phyloP scores from a whole-genome alignment of 139 green algal genomes.

The Coelastrella sp. region DNA sequence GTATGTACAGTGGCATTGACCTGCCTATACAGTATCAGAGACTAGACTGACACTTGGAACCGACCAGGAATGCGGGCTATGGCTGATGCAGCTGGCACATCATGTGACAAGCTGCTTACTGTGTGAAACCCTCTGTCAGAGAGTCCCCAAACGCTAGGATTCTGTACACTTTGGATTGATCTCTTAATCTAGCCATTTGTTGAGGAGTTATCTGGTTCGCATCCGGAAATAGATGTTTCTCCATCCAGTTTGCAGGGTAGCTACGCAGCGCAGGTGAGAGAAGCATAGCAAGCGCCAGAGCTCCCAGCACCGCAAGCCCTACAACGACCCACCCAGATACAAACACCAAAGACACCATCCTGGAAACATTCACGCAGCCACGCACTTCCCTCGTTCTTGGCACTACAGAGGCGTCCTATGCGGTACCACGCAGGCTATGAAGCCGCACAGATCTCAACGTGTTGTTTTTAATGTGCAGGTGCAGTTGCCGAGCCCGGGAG shows the following conservation, averaged over 20 bases:
- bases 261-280: not conserved
- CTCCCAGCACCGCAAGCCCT: not conserved
- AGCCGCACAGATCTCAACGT: too few species aligned
- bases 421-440: too few species aligned
- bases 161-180: constrained; percentile 17
- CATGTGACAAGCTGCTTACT: not conserved
- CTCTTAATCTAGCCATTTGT: constrained; percentile 15
- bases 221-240: constrained; percentile 33
- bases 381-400: too few species aligned
- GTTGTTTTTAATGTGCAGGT: too few species aligned
- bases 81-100: too few species aligned
- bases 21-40: too few species aligned
- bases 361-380: not conserved
- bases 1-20: too few species aligned
- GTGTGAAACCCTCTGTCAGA: constrained; percentile 42
- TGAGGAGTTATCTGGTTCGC: constrained; percentile 19
- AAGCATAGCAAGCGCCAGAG: not conserved
- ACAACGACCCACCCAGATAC: not conserved
- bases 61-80: too few species aligned
- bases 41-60: too few species aligned
- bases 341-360: not conserved
- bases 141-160: constrained; percentile 40
- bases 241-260: not conserved
- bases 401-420: too few species aligned
- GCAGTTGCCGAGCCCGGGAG: too few species aligned